These are phyloP conservation scores for Salix udensis DNA, from an alignment of 345 rosid species.

Conservation along the genomic window DNA sequence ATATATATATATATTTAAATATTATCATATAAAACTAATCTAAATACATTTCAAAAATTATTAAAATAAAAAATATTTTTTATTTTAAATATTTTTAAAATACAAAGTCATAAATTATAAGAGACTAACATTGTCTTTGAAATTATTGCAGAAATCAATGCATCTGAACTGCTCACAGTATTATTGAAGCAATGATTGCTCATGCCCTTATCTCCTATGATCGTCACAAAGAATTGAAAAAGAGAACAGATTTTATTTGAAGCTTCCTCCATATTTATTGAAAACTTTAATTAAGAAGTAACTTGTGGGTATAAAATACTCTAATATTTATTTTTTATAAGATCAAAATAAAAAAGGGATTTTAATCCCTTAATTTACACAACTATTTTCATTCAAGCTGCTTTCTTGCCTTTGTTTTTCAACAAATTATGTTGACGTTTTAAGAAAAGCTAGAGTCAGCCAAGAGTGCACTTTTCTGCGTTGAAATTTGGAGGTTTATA, in stretches of 20 bases:
- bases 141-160: not conserved
- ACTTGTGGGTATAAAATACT: not conserved
- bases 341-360: not conserved
- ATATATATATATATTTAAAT: too few relatives aligned
- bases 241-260: not conserved
- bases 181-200: not conserved
- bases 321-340: too few relatives aligned
- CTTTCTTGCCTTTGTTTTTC: not conserved
- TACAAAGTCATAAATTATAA: too few relatives aligned
- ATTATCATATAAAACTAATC: too few relatives aligned
- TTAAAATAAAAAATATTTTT: too few relatives aligned
- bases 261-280: not conserved
- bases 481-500: not conserved
- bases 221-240: not conserved
- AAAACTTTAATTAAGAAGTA: not conserved
- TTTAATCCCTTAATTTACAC: not conserved
- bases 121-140: not conserved
- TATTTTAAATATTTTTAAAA: too few relatives aligned
- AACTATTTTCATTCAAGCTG: not conserved
- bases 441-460: not conserved
- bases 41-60: too few relatives aligned
- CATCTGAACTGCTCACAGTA: not conserved
- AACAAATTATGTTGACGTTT: not conserved
- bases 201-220: not conserved
- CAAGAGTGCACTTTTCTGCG: conserved; percentile 1